Evolutionary conservation across 148 eudicot genomes (phyloP), one percentile per base, ranked within the genome.

Genomic region (Simmondsia chinensis): DNA sequence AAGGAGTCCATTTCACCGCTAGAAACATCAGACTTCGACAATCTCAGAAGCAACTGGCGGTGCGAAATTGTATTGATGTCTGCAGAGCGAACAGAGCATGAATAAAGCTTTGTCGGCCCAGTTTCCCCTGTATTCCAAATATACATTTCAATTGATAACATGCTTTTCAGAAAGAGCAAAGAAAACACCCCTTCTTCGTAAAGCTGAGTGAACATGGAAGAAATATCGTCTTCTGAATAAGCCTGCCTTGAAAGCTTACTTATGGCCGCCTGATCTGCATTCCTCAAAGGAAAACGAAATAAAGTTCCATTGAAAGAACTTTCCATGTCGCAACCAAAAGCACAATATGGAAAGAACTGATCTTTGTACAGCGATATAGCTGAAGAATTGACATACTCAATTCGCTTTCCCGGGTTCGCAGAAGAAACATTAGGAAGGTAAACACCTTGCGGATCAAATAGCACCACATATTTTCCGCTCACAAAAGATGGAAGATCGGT

Each of bases 401-500:
- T 91, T 54, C 99, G 73, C 69, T 91, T 91, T 48, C 99, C 99
- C 9, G 99, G 99, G 63, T 91, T 91, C 33, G 94, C 80, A 19
- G 93, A 61, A 15, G 99, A 86, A 17, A 91, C 69, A 61, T 91
- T 86, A 20, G 99, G 99, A 59, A 91, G 95, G 65, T 85, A 86
- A 51, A 68, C 62, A 30, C 99, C 89, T 68, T 91, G 99, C 42
- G 99, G 99, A 73, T 91, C 99, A 69, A 91, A 91, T 45, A 91
- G 38, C 9, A 91, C 96, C 52, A 79, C 81, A 63, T 86, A 72
- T 52, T 91, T 91, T 29, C 81, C 99, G 63, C 99, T 91, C 63
- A 91, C 94, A 65, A 91, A 91, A 38, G 99, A 91, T 35, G 99
- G 99, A 57, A 91, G 70, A 60, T 91, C 99, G n/a, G 99, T 91